Percentiles rank a stretch among this genome's conserved stretches.
phyloP scores from a whole-genome alignment of 371 early-diverging fungal genomes.

The Capniomyces stellatus region DNA sequence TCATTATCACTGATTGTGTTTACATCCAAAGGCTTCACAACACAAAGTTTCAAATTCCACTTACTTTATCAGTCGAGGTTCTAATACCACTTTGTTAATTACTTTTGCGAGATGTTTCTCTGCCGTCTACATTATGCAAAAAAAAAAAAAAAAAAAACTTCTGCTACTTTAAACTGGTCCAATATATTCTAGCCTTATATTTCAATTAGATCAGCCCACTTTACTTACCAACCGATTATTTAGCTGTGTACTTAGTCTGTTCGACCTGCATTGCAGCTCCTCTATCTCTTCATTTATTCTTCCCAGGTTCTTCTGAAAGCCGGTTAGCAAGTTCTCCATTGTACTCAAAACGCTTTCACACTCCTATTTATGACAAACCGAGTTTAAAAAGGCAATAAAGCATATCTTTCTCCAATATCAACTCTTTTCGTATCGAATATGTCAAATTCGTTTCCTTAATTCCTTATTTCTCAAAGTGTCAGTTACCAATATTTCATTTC shows the following conservation, averaged over 20 bases:
- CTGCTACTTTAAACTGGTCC: too few relatives aligned
- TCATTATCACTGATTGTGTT: conserved; percentile 45
- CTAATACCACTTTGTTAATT: neutral
- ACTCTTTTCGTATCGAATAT: too few relatives aligned
- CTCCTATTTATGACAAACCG: conserved; percentile 12
- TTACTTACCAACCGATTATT: conserved; percentile 58
- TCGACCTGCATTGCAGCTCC: conserved; percentile 59
- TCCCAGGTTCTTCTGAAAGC: conserved; percentile 70
- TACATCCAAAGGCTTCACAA: conserved; percentile 31
- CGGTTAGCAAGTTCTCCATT: conserved; percentile 67
- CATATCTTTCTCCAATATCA: too few relatives aligned
- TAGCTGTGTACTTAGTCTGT: conserved; percentile 55
- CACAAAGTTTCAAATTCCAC: neutral
- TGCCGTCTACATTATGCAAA: too few relatives aligned
- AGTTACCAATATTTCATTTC: too few relatives aligned
- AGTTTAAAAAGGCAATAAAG: too few relatives aligned
- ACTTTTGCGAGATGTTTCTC: too few relatives aligned
- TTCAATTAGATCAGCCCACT: too few relatives aligned
- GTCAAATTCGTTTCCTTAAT: too few relatives aligned
- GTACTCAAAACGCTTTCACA: conserved; percentile 67
- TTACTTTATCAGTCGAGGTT: neutral
- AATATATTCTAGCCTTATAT: too few relatives aligned
- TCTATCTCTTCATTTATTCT: conserved; percentile 74
- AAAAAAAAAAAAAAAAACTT: neutral
- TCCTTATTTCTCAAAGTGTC: too few relatives aligned